A percentile compares a stretch with the other conserved stretches of the same genome.
Conservation (phyloP, 1,139 yeast genomes). For the Kazachstania sp. region DNA sequence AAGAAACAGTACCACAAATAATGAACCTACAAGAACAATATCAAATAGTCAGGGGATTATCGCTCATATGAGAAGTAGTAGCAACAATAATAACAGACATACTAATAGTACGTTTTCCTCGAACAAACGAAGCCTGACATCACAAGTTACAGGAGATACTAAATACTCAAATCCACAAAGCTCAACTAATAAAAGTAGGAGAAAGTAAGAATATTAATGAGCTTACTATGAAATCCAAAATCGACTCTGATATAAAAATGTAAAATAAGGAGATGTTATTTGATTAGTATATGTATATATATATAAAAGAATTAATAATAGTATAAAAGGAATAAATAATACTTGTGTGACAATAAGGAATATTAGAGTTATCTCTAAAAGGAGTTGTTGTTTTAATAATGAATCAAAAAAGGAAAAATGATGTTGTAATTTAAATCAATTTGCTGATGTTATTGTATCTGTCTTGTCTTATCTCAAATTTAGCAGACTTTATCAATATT, state of each 20-base stretch:
- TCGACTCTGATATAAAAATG: no score
- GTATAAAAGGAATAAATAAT: neutral
- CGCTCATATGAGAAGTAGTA: conserved; percentile 15
- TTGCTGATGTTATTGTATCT: no score
- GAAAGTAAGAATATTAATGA: neutral
- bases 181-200: neutral
- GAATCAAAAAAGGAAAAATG: no score
- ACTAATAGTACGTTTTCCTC: neutral
- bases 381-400: no score
- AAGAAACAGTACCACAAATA: conserved; percentile 14
- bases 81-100: neutral
- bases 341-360: neutral
- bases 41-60: conserved; percentile 13
- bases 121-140: conserved; percentile 8
- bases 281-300: neutral
- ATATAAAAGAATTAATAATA: neutral
- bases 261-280: neutral
- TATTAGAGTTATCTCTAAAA: no score
- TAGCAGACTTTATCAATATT: no score
- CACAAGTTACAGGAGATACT: conserved; percentile 2
- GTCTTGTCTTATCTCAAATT: no score
- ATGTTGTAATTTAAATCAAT: no score
- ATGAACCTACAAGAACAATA: conserved; percentile 4
- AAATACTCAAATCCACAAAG: conserved; percentile 3
- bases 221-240: no score